A percentile compares a stretch with the other conserved stretches of the same genome.
Evolutionary conservation across 306 rosid genomes (phyloP).

Genomic region (Benincasa hispida): DNA sequence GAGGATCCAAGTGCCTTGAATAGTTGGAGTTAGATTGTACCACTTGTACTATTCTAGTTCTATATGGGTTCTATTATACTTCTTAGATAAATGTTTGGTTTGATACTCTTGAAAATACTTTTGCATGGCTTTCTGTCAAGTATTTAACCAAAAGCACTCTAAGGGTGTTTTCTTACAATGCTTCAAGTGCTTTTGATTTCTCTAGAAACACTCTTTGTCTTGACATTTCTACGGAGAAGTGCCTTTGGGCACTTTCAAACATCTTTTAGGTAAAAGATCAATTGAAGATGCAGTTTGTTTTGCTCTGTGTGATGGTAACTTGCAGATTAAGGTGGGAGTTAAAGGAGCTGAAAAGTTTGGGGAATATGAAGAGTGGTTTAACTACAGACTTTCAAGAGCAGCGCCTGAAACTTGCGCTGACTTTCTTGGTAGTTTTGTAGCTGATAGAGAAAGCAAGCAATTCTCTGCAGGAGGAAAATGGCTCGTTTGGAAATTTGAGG

Average conservation of each 20-base stretch:
- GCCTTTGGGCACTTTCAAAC: not conserved
- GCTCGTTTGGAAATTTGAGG: conserved; percentile 99
- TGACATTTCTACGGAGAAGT: not conserved
- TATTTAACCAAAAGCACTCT: not conserved
- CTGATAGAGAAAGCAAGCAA: conserved; percentile 46
- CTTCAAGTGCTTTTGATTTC: not conserved
- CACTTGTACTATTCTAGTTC: not conserved
- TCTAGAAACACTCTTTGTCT: not conserved
- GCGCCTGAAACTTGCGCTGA: conserved; percentile 97
- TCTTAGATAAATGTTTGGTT: not conserved
- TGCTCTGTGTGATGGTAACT: not conserved
- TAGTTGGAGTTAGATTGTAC: not conserved
- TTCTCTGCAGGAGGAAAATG: conserved; percentile 85
- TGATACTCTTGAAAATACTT: not conserved
- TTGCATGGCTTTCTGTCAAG: not conserved
- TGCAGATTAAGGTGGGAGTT: conserved; percentile 68
- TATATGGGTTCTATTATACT: not conserved
- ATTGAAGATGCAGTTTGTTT: not conserved
- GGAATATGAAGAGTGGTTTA: conserved; percentile 88
- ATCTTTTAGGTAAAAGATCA: not conserved
- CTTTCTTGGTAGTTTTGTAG: conserved; percentile 83
- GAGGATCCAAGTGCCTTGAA: not conserved
- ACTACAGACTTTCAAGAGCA: conserved; percentile 89
- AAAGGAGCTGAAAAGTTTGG: conserved; percentile 73
- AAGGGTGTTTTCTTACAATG: not conserved